A percentile compares a stretch with the other conserved stretches of the same genome.
phyloP scores from a whole-genome alignment of 768 basidiomycete species.

The Punctularia strigosozonata region DNA sequence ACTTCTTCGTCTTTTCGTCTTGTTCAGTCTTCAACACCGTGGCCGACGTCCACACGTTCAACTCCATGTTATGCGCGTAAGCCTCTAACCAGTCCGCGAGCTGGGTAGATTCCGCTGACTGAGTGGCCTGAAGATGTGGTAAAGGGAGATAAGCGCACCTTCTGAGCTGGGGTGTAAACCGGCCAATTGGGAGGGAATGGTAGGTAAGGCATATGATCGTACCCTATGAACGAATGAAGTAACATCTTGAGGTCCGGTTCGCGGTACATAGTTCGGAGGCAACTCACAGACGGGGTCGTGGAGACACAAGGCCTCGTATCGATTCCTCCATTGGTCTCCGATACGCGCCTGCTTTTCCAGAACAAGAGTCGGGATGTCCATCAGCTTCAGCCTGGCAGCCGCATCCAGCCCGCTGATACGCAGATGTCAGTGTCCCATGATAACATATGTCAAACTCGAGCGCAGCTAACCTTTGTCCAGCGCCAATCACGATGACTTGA shows the following conservation, averaged over 20 bases:
- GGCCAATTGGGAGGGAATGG: slow-evolving; percentile 53
- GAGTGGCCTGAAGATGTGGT: neutral
- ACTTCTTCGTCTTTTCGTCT: slow-evolving; percentile 25
- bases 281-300: slow-evolving; percentile 20
- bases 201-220: slow-evolving; percentile 10
- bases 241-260: slow-evolving; percentile 9
- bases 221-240: neutral
- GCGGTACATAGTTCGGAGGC: slow-evolving; percentile 34
- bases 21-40: slow-evolving; percentile 26
- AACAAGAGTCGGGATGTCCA: slow-evolving; percentile 37
- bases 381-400: slow-evolving; percentile 45
- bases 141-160: slow-evolving; percentile 18
- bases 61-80: slow-evolving; percentile 46
- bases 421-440: too few species aligned
- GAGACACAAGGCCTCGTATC: slow-evolving; percentile 25
- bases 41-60: slow-evolving; percentile 52
- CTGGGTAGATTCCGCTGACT: slow-evolving; percentile 14
- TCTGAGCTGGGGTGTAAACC: slow-evolving; percentile 35
- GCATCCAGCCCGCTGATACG: slow-evolving; percentile 42
- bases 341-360: slow-evolving; percentile 51
- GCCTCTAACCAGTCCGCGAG: slow-evolving; percentile 59
- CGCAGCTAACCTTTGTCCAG: too few species aligned
- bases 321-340: slow-evolving; percentile 54
- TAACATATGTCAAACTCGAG: too few species aligned
- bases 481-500: slow-evolving; percentile 38